phyloP scores from a whole-genome alignment of 805 yeast genomes.

The Yarrowia deformans region DNA sequence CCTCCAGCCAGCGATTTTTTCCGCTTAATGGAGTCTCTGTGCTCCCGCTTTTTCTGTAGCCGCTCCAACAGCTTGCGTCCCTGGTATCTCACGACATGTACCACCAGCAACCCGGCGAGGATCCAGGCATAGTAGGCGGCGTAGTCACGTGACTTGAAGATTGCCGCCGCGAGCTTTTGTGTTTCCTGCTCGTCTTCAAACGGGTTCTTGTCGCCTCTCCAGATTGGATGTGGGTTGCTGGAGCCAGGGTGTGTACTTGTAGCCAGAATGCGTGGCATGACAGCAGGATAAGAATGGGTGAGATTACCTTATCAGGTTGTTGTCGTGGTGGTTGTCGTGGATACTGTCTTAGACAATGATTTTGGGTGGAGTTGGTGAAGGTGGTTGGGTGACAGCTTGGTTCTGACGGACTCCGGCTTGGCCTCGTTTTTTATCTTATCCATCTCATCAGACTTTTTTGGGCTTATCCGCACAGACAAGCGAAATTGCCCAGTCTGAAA shows the following conservation, averaged over 20 bases:
- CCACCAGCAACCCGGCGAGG: constrained; percentile 17
- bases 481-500: constrained; percentile 23
- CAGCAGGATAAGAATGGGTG: neutral
- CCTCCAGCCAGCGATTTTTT: neutral
- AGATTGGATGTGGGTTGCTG: constrained; percentile 5
- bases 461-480: constrained; percentile 4
- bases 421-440: constrained; percentile 6
- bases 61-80: neutral
- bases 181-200: constrained; percentile 24
- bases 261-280: constrained; percentile 36
- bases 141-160: constrained; percentile 24
- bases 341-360: no score
- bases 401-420: no score
- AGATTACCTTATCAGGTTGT: no score
- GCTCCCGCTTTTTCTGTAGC: neutral
- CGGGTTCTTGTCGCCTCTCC: constrained; percentile 21
- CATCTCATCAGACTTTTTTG: constrained; percentile 19
- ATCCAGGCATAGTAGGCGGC: constrained; percentile 15
- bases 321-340: no score
- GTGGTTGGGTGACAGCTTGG: no score
- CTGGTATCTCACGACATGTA: constrained; percentile 17
- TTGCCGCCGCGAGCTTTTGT: constrained; percentile 6
- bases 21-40: neutral
- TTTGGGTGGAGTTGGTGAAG: no score
- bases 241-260: neutral